phyloP scores from a whole-genome alignment of 2,329 filamentous ascomycete genomes.

The Penicillium sp. region DNA sequence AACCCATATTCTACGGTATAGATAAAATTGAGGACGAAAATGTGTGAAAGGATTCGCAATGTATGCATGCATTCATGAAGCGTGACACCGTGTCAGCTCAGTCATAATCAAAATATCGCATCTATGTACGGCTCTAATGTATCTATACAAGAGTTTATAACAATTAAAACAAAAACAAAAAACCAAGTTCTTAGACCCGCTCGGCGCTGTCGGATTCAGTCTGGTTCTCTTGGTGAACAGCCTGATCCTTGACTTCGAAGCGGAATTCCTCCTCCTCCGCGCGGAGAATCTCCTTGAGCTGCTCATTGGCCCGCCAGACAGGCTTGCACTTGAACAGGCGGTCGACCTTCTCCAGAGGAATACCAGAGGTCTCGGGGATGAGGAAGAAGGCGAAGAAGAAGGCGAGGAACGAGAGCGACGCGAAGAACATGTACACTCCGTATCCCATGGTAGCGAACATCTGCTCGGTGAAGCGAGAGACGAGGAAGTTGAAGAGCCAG shows the following conservation, averaged over 20 bases:
- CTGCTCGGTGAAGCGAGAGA: conserved; percentile 40
- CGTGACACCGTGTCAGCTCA: conserved; percentile 8
- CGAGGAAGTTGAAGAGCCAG: conserved; percentile 38
- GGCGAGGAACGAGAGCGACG: conserved; percentile 60
- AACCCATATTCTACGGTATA: neutral
- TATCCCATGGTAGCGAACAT: conserved; percentile 50
- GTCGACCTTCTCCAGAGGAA: conserved; percentile 66
- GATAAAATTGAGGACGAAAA: neutral
- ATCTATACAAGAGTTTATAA: conserved; percentile 13
- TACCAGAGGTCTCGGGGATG: conserved; percentile 65
- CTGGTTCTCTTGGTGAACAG: conserved; percentile 19
- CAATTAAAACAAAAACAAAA: neutral
- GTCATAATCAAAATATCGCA: conserved; percentile 6
- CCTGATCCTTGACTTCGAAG: conserved; percentile 26
- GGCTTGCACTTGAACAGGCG: conserved; percentile 53
- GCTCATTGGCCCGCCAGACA: conserved; percentile 36
- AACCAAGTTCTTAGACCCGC: neutral
- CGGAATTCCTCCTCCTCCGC: conserved; percentile 39
- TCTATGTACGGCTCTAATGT: conserved; percentile 11
- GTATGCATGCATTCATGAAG: conserved; percentile 7
- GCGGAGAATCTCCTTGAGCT: conserved; percentile 34
- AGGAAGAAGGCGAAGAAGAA: conserved; percentile 62
- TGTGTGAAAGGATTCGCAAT: neutral
- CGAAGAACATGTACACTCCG: conserved; percentile 69
- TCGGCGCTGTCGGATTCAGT: neutral